A percentile compares a stretch with the other conserved stretches of the same genome.
Conservation (phyloP, 208 protist species). For the Trichomonas vaginalis region DNA sequence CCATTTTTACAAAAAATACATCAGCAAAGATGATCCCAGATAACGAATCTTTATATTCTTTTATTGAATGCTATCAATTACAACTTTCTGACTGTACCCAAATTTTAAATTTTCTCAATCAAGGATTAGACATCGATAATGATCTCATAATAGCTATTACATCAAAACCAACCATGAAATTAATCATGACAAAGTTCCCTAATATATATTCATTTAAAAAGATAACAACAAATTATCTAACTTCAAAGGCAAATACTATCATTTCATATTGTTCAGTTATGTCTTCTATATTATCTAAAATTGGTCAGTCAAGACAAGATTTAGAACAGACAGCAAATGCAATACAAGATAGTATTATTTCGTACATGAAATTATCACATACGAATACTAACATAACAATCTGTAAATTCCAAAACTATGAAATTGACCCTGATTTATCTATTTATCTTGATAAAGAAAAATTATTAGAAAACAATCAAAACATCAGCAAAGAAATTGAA, state of each 20-base stretch:
- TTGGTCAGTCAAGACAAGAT: not conserved
- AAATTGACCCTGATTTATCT: not conserved
- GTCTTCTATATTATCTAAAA: not conserved
- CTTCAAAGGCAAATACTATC: not conserved
- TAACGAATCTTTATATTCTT: not conserved
- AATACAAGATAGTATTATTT: not conserved
- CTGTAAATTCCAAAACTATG: not conserved
- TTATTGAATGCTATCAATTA: not conserved
- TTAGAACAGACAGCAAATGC: not conserved
- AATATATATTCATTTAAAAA: not conserved
- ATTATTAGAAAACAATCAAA: not conserved
- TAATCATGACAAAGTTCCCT: not conserved
- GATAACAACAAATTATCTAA: not conserved
- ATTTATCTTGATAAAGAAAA: not conserved
- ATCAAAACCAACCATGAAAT: not conserved
- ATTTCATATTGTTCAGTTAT: not conserved
- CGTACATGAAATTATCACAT: not conserved
- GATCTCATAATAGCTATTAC: not conserved
- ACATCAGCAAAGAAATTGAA: not conserved
- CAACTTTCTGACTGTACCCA: not conserved
- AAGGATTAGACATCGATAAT: not conserved
- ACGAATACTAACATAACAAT: not conserved
- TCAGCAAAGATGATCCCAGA: not conserved
- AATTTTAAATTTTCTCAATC: not conserved
- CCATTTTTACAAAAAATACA: not conserved